These are phyloP conservation scores for Stylonectria norvegica DNA, from an alignment of 2,329 filamentous ascomycete species.

Conservation along the genomic window DNA sequence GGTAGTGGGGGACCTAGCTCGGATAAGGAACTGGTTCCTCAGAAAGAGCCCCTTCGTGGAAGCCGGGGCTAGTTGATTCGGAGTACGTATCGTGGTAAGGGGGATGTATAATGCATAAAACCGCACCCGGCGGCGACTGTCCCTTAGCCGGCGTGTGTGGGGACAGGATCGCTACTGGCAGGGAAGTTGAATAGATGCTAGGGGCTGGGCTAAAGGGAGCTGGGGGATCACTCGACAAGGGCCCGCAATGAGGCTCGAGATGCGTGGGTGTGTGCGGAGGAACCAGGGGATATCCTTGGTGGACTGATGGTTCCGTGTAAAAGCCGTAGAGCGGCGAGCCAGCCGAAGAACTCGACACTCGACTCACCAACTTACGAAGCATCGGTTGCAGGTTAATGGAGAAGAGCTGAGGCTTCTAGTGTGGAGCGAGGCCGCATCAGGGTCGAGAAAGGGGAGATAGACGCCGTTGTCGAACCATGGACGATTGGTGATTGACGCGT, in stretches of 20 bases:
- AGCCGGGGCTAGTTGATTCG: no score
- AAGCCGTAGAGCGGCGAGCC: constrained; percentile 2
- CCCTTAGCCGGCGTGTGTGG: background rate
- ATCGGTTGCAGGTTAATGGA: constrained; percentile 2
- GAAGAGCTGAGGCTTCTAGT: background rate
- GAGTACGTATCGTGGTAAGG: no score
- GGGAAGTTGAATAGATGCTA: background rate
- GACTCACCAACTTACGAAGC: constrained; percentile 7
- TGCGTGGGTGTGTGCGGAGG: background rate
- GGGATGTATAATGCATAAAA: no score
- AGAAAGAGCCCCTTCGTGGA: background rate
- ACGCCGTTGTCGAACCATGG: constrained; percentile 3
- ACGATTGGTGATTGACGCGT: background rate
- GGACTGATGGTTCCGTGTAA: constrained; percentile 4
- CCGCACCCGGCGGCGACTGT: no score
- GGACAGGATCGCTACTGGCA: background rate
- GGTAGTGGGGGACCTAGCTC: background rate
- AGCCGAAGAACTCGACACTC: constrained; percentile 2
- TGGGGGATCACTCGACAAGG: constrained; percentile 4
- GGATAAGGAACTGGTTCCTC: background rate
- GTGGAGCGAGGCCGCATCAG: no score
- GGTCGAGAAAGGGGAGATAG: background rate
- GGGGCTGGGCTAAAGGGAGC: background rate
- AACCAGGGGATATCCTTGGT: constrained; percentile 1
- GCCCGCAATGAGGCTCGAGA: constrained; percentile 1